Conservation (phyloP, 2,329 filamentous ascomycete genomes). For the Dendrostoma leiphaemia region DNA sequence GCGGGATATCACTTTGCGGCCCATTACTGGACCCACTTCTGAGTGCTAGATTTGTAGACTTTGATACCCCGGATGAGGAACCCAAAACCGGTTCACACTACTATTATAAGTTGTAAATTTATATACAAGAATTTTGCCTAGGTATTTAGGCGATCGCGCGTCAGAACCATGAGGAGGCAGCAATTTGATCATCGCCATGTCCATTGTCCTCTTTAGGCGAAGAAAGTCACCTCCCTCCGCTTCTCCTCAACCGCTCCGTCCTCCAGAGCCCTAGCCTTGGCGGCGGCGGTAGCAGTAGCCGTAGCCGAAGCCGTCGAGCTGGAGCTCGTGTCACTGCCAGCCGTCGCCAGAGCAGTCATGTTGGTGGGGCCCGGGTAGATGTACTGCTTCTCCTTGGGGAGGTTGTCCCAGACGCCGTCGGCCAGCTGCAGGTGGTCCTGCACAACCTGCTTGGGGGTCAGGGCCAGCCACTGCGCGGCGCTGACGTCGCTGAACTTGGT, state of each 20-base stretch:
- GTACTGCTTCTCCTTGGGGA: constrained; percentile 42
- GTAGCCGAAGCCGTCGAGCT: neutral
- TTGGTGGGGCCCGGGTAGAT: constrained; percentile 34
- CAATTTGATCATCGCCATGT: too few species aligned
- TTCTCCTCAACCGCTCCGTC: constrained; percentile 4
- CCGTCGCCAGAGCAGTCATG: constrained; percentile 16
- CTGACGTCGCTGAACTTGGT: constrained; percentile 51
- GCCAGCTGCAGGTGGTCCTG: constrained; percentile 50
- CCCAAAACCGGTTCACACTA: too few species aligned
- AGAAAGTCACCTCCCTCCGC: constrained; percentile 15
- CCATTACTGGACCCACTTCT: too few species aligned
- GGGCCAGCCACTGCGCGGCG: constrained; percentile 56
- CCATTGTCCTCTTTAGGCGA: too few species aligned
- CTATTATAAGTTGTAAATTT: too few species aligned
- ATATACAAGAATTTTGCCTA: too few species aligned
- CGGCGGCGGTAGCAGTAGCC: neutral
- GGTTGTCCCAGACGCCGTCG: constrained; percentile 32
- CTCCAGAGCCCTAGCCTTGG: neutral
- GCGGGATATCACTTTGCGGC: too few species aligned
- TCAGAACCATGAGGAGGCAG: too few species aligned
- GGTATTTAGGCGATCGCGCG: too few species aligned
- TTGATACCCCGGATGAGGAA: too few species aligned
- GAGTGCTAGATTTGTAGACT: too few species aligned
- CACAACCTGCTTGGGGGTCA: constrained; percentile 57
- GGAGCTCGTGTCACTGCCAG: neutral